Conservation (phyloP, 129 eudicot species). For the Glebionis coronaria region DNA sequence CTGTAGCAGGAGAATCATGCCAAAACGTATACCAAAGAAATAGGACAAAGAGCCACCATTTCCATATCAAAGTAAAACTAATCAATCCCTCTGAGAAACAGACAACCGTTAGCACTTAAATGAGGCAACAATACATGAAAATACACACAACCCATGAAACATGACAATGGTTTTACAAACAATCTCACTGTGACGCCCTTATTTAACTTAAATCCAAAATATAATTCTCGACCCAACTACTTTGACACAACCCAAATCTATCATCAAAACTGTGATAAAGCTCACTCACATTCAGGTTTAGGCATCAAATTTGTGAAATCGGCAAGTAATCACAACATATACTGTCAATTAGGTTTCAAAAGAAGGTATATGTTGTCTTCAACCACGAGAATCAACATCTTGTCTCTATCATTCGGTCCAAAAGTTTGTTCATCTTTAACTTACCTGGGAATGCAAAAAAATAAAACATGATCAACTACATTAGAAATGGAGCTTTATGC, state of each 20-base stretch:
- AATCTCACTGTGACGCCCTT: slow-evolving; percentile 6
- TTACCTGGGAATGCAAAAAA: slow-evolving; percentile 2
- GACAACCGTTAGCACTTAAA: not conserved
- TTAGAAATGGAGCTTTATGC: not conserved
- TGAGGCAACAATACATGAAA: not conserved
- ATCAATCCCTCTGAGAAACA: too few species aligned
- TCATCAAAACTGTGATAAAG: slow-evolving; percentile 24
- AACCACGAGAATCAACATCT: slow-evolving; percentile 21
- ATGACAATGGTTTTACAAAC: slow-evolving; percentile 3
- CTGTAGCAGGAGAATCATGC: not conserved
- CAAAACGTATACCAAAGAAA: too few species aligned
- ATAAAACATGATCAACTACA: not conserved
- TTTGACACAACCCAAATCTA: slow-evolving; percentile 11
- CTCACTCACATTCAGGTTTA: not conserved
- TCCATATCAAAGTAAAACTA: too few species aligned
- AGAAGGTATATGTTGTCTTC: slow-evolving; percentile 14
- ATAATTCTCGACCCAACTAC: slow-evolving; percentile 7
- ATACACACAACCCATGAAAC: not conserved
- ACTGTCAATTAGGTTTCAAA: slow-evolving; percentile 6
- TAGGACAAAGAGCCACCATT: too few species aligned
- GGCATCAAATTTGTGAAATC: slow-evolving; percentile 2
- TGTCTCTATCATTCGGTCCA: not conserved
- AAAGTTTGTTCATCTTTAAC: slow-evolving; percentile 8
- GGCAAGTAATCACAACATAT: slow-evolving; percentile 18
- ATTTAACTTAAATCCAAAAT: not conserved